phyloP scores from a whole-genome alignment of 768 basidiomycete genomes.

The Cystoderma amianthinum region DNA sequence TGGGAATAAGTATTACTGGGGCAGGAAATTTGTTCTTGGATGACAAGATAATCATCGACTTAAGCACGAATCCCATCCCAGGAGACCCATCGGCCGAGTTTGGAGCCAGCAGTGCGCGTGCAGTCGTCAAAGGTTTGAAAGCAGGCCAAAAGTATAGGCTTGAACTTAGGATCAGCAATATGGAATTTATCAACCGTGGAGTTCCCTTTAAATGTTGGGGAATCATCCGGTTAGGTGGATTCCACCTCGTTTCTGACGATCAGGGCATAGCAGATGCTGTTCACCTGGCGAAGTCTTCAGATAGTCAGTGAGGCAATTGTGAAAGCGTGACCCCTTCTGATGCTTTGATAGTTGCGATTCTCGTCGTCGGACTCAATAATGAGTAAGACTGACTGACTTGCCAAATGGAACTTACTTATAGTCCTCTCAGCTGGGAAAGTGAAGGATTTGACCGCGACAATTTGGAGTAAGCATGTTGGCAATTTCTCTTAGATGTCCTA shows the following conservation, averaged over 20 bases:
- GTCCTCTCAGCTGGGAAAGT: constrained; percentile 41
- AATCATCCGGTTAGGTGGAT: constrained; percentile 29
- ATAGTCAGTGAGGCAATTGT: constrained; percentile 22
- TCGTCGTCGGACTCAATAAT: constrained; percentile 49
- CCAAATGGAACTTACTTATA: not conserved
- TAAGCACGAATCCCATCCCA: constrained; percentile 28
- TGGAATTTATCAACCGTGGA: constrained; percentile 23
- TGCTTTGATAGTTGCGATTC: constrained; percentile 25
- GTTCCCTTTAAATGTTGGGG: constrained; percentile 31
- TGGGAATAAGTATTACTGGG: constrained; percentile 39
- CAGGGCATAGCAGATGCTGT: constrained; percentile 33
- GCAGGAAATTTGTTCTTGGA: constrained; percentile 46
- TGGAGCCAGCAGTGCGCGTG: constrained; percentile 31
- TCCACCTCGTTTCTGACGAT: constrained; percentile 24
- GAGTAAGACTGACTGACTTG: constrained; percentile 33
- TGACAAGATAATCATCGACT: constrained; percentile 35
- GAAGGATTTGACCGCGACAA: constrained; percentile 53
- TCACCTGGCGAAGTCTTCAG: constrained; percentile 27
- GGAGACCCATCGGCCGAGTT: constrained; percentile 36
- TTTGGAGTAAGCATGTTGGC: constrained; percentile 32
- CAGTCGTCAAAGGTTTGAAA: constrained; percentile 27
- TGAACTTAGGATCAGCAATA: constrained; percentile 27
- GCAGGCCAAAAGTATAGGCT: constrained; percentile 34
- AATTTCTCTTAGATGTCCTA: not conserved
- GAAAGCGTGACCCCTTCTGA: no score